Conservation (phyloP, 306 rosid species). For the Ormosia semicastrata region DNA sequence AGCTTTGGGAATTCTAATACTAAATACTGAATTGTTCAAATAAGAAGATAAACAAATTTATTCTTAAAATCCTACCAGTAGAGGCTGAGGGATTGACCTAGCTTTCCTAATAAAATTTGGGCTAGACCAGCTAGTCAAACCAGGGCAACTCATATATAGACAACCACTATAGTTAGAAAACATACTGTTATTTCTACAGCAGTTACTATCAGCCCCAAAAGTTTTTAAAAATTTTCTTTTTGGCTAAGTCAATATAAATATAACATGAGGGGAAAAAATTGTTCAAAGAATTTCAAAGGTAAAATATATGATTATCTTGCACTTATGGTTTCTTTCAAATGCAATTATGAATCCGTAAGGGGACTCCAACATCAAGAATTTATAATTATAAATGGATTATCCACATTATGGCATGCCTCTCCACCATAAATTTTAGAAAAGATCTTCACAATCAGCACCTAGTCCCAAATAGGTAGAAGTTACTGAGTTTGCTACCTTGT, state of each 20-base stretch:
- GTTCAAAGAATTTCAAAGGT: not conserved
- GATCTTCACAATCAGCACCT: not conserved
- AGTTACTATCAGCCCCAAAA: not conserved
- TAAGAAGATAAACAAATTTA: not conserved
- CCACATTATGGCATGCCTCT: not conserved
- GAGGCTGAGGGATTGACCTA: not conserved
- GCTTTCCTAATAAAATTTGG: not conserved
- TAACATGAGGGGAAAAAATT: not conserved
- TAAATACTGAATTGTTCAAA: constrained; percentile 1
- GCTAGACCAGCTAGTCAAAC: not conserved
- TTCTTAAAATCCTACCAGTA: not conserved
- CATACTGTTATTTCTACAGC: not conserved
- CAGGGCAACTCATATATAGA: not conserved
- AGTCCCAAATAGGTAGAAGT: not conserved
- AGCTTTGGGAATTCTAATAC: not conserved
- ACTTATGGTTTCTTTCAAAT: not conserved
- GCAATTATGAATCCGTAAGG: not conserved
- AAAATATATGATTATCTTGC: not conserved
- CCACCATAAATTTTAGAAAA: not conserved
- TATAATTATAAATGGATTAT: not conserved
- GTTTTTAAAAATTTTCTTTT: not conserved
- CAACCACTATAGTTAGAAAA: not conserved
- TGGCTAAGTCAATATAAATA: not conserved
- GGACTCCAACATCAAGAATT: not conserved
- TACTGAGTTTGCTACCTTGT: constrained; percentile 59